Conservation (phyloP, 2,329 filamentous ascomycete genomes). For the Alternaria brassicicola region DNA sequence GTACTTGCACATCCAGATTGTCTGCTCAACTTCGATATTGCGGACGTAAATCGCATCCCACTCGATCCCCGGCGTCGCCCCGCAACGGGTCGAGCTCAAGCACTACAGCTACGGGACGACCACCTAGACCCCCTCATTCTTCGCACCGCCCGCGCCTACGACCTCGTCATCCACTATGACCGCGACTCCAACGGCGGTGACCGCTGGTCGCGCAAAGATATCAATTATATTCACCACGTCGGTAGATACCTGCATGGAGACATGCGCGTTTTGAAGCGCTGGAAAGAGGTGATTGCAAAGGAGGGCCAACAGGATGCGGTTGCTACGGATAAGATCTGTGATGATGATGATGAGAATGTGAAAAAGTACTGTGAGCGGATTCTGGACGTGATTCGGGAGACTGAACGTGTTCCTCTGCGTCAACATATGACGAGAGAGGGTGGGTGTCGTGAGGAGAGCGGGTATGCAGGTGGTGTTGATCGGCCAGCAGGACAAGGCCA, state of each 20-base stretch:
- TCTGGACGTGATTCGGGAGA: not conserved
- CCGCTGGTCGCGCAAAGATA: conserved; percentile 24
- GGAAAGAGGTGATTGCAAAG: not conserved
- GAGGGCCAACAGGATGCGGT: not conserved
- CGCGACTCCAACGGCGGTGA: conserved; percentile 20
- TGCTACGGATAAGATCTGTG: not conserved
- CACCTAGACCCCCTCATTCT: conserved; percentile 17
- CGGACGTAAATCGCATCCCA: not conserved
- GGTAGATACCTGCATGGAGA: conserved; percentile 20
- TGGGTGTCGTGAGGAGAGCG: not conserved
- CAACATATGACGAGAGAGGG: not conserved
- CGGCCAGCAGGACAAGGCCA: not conserved
- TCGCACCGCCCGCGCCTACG: conserved; percentile 26
- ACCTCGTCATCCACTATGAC: conserved; percentile 26
- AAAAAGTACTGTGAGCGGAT: not conserved
- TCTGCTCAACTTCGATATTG: not conserved
- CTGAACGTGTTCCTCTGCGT: not conserved
- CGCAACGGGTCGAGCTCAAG: not conserved
- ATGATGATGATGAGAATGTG: not conserved
- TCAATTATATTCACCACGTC: conserved; percentile 11
- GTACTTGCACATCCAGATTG: not conserved
- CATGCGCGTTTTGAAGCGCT: conserved; percentile 10
- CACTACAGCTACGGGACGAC: conserved; percentile 15
- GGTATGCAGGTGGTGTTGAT: not conserved
- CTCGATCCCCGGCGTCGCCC: not conserved